Conservation (phyloP, 177 flowering plant genomes). For the Vitis hybrid region DNA sequence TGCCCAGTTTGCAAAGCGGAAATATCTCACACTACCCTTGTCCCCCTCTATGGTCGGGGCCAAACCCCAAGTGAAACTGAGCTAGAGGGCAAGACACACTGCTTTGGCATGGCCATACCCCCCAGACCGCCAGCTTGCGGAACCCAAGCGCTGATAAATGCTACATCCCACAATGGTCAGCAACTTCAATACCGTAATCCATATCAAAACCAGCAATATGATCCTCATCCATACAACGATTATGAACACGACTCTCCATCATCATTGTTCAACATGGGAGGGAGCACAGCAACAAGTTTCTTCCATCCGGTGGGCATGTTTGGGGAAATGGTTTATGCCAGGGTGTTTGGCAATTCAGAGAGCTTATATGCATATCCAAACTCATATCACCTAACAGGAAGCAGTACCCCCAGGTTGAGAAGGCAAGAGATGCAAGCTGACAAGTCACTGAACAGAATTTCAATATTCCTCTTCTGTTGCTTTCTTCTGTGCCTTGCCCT, state of each 20-base stretch:
- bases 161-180: constrained; percentile 18
- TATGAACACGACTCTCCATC: constrained; percentile 20
- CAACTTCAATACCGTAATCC: constrained; percentile 33
- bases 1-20: constrained; percentile 69
- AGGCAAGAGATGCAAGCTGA: constrained; percentile 52
- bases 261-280: constrained; percentile 13
- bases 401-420: constrained; percentile 42
- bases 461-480: constrained; percentile 55
- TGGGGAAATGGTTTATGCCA: constrained; percentile 53
- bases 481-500: constrained; percentile 50
- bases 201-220: constrained; percentile 23
- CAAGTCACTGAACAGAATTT: constrained; percentile 47
- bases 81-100: constrained; percentile 14
- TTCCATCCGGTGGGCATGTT: constrained; percentile 37
- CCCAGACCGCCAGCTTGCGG: constrained; percentile 46
- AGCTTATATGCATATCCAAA: constrained; percentile 40
- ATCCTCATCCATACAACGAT: constrained; percentile 7
- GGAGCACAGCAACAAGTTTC: constrained; percentile 7
- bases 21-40: constrained; percentile 42
- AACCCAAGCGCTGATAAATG: constrained; percentile 13
- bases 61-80: constrained; percentile 22
- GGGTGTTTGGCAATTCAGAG: constrained; percentile 51
- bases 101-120: constrained; percentile 27
- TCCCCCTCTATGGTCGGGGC: constrained; percentile 64
- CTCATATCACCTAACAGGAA: constrained; percentile 32